phyloP scores from a whole-genome alignment of 441 rosid species.

The Corymbia citriodora region DNA sequence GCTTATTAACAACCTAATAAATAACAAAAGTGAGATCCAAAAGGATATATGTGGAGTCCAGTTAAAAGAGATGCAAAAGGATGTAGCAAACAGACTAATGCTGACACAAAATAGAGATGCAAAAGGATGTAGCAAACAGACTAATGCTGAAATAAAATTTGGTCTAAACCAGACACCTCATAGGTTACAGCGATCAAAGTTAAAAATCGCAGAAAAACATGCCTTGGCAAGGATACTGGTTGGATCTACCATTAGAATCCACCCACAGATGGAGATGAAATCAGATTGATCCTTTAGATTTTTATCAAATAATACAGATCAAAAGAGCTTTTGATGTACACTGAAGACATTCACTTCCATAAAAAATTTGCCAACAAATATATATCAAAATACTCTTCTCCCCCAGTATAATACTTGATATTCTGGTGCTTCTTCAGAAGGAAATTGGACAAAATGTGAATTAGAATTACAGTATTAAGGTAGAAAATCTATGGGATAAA shows the following conservation, averaged over 20 bases:
- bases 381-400: no score
- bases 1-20: conserved; percentile 64
- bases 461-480: no score
- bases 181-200: background rate
- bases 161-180: background rate
- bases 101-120: no score
- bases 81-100: background rate
- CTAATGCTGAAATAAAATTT: no score
- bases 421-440: background rate
- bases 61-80: background rate
- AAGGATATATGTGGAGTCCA: background rate
- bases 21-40: background rate
- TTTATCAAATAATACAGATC: background rate
- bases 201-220: conserved; percentile 2
- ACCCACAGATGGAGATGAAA: background rate
- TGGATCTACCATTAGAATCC: conserved; percentile 21
- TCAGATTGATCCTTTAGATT: background rate
- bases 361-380: background rate
- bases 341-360: background rate
- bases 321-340: background rate
- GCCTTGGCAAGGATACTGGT: conserved; percentile 82
- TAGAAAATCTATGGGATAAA: no score
- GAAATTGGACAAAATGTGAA: background rate
- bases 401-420: background rate
- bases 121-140: no score